Evolutionary conservation across 345 rosid genomes (phyloP), one percentile per base, ranked within the genome.

Genomic region (Reutealis trisperma): DNA sequence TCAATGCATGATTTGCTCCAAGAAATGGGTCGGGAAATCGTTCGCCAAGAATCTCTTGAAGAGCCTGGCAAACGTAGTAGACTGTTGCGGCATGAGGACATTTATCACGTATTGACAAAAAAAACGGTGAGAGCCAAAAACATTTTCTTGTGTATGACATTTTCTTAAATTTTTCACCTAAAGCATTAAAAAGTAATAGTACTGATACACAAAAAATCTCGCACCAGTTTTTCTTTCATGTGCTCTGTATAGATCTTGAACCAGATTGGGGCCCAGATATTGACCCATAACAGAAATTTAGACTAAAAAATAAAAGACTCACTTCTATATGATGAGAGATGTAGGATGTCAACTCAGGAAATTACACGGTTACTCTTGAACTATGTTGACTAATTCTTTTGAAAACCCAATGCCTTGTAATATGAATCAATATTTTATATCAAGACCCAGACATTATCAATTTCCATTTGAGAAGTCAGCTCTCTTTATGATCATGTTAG

Each of bases 41-140:
- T 77, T 52, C 71, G 75, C n/a, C 51, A 55, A 22, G 71, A 77
- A 71, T 77, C 70, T 0, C 6, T 13, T 16, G 71, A 62, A n/a
- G 75, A 77, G 25, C 80, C 75, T 3, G 80, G 80, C 2, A 63
- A 54, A 42, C 71, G 80, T 6, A 77, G 70, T 32, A 77, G 80
- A 22, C 63, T 77, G n/a, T 77, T 69, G 70, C 54, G 13, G 0
- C 45, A 9, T 52, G 44, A 70, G 14, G 75, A 77, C 18, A 19
- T 77, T 34, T 22, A 59, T 71, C 67, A 42, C 18, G 67, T 74
- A 6, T 54, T 60, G 25, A 30, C 55, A 11, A 27, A 62, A 59
- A 73, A 61, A 45, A 72, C 65, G 19, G 63, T 63, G 30, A 74
- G 55, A 61, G 64, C 32, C 25, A 61, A 25, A 0, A 24, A 34